Conservation (phyloP, 192 early-diverging fungal species). For the Coemansia biformis region DNA sequence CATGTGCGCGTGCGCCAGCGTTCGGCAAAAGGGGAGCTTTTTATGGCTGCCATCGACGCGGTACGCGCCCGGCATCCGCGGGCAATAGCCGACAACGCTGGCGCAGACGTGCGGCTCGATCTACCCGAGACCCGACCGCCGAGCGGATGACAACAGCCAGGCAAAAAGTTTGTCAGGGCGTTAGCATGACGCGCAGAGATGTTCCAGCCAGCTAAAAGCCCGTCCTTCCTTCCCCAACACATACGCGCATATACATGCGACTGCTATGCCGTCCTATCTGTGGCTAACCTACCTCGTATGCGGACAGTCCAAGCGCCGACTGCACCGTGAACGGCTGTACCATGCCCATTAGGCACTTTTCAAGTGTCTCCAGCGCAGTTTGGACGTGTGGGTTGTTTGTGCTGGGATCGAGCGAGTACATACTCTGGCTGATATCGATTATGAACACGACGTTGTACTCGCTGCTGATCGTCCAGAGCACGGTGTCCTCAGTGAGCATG, state of each 20-base stretch:
- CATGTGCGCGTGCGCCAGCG: constrained; percentile 39
- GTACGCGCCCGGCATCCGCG: constrained; percentile 39
- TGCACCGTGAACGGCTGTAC: constrained; percentile 38
- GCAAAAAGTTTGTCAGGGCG: no score
- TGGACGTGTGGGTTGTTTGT: constrained; percentile 44
- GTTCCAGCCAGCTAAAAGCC: no score
- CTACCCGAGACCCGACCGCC: no score
- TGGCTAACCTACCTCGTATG: constrained; percentile 31
- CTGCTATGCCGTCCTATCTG: no score
- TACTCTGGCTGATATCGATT: constrained; percentile 52
- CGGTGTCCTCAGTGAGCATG: constrained; percentile 49
- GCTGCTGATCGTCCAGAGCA: constrained; percentile 39
- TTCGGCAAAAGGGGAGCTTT: constrained; percentile 51
- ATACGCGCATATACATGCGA: no score
- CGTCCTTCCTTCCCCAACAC: no score
- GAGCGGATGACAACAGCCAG: no score
- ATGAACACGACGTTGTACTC: constrained; percentile 51
- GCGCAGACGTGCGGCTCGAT: constrained; percentile 46
- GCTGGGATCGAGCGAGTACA: constrained; percentile 51
- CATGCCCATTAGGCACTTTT: constrained; percentile 52
- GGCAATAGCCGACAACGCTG: constrained; percentile 45
- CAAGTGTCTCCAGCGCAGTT: constrained; percentile 43
- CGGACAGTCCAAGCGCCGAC: constrained; percentile 30
- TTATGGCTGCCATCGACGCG: constrained; percentile 26
- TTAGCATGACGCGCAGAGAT: no score